phyloP scores from a whole-genome alignment of 345 rosid genomes.

The Dipteronia dyeriana region DNA sequence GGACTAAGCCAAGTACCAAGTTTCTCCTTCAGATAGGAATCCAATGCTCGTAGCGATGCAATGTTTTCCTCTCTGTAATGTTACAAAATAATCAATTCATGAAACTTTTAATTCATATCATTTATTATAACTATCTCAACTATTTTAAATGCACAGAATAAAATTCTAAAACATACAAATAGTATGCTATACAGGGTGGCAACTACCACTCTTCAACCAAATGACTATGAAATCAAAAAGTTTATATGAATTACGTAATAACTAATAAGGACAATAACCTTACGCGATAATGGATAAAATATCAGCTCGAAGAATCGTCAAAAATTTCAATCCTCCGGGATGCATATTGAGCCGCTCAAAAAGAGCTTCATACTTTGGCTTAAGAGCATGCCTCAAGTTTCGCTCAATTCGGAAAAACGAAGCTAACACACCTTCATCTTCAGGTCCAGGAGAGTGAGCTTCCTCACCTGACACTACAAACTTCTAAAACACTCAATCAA shows the following conservation, averaged over 20 bases:
- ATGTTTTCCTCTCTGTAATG: constrained; percentile 69
- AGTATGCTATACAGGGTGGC: too few relatives aligned
- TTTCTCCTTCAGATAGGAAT: constrained; percentile 78
- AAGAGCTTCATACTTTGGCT: constrained; percentile 76
- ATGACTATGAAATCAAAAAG: constrained; percentile 10
- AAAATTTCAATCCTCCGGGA: constrained; percentile 81
- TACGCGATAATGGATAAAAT: constrained; percentile 70
- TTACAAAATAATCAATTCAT: constrained; percentile 14
- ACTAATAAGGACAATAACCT: constrained; percentile 35
- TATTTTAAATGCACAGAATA: not conserved
- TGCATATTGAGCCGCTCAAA: constrained; percentile 88
- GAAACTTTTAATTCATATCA: not conserved
- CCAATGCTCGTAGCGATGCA: constrained; percentile 68
- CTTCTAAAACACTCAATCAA: constrained; percentile 14
- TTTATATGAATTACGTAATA: constrained; percentile 1
- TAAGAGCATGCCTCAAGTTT: constrained; percentile 76
- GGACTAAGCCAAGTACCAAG: constrained; percentile 93
- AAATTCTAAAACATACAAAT: too few relatives aligned
- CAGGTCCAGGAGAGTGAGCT: constrained; percentile 30
- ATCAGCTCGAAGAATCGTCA: constrained; percentile 79
- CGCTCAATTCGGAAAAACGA: constrained; percentile 77
- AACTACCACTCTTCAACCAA: too few relatives aligned
- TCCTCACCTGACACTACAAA: constrained; percentile 42
- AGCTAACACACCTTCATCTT: constrained; percentile 55
- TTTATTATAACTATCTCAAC: not conserved